Percentiles rank a stretch among this genome's conserved stretches.
Conservation (phyloP, 345 rosid species). For the Eucalyptus cloeziana region DNA sequence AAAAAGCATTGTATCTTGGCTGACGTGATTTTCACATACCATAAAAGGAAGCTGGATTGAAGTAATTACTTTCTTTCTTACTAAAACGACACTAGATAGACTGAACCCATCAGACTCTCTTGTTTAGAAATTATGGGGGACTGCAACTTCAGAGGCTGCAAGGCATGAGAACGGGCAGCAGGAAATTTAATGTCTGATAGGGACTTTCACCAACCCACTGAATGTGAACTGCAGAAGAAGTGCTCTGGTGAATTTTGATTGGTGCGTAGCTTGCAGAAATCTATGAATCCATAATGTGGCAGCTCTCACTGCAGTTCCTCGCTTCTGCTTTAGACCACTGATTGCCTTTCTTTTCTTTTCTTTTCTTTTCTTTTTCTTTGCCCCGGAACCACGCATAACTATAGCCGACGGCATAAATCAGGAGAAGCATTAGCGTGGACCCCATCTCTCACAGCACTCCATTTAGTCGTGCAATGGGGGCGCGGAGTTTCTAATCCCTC, state of each 20-base stretch:
- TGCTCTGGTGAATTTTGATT: background rate
- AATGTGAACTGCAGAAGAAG: background rate
- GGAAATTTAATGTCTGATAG: background rate
- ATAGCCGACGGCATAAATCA: no score
- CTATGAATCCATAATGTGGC: background rate
- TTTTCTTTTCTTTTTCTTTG: no score
- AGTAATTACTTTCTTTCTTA: background rate
- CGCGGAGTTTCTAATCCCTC: no score
- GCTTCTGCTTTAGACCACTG: background rate
- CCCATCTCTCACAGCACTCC: no score
- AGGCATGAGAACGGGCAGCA: background rate
- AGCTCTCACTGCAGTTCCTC: background rate
- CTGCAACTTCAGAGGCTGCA: background rate
- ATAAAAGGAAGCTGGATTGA: background rate
- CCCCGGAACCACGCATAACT: no score
- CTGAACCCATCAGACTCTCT: background rate
- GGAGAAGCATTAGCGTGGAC: no score
- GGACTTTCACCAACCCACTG: background rate
- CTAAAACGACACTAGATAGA: background rate
- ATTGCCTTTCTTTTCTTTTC: background rate
- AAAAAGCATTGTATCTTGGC: background rate
- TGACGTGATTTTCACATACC: background rate
- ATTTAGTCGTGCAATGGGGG: no score
- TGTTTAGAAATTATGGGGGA: background rate
- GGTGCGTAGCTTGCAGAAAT: background rate